Percentiles rank a stretch among this genome's conserved stretches.
These are phyloP conservation scores for Ustilago trichophora DNA, from an alignment of 1,284 basidiomycete species.

Conservation along the genomic window DNA sequence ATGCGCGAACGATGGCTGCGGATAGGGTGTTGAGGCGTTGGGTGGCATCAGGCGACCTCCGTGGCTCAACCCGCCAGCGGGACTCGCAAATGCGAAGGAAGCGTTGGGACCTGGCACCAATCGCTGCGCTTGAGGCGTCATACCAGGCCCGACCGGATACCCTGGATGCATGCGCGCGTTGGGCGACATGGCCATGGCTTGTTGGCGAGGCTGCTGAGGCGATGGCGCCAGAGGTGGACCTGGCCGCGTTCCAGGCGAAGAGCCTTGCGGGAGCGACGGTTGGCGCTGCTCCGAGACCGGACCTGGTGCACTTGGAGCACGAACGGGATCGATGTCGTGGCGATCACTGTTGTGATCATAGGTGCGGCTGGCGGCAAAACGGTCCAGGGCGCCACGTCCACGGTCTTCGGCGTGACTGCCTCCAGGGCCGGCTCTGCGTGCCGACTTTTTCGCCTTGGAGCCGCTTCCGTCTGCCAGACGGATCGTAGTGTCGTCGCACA, in stretches of 20 bases:
- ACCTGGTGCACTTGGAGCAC: neutral
- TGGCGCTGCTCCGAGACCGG: no score
- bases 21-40: conserved; percentile 1
- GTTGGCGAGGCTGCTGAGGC: conserved; percentile 1
- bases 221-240: neutral
- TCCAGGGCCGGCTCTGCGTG: conserved; percentile 12
- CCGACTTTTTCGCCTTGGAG: conserved; percentile 23
- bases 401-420: conserved; percentile 15
- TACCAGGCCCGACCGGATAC: neutral
- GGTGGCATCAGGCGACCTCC: conserved; percentile 10
- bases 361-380: conserved; percentile 32
- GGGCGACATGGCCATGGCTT: conserved; percentile 20
- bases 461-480: conserved; percentile 36
- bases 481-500: conserved; percentile 50
- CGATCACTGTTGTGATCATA: conserved; percentile 40
- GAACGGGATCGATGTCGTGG: conserved; percentile 32
- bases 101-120: conserved; percentile 21
- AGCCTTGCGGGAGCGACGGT: neutral
- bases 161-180: conserved; percentile 20
- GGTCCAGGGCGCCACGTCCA: conserved; percentile 29
- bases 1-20: conserved; percentile 1
- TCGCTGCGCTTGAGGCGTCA: conserved; percentile 29
- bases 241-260: neutral
- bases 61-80: conserved; percentile 11
- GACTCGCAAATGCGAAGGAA: conserved; percentile 31